These are phyloP conservation scores for Pogostemon cablin DNA, from an alignment of 257 asterid species.

Conservation along the genomic window DNA sequence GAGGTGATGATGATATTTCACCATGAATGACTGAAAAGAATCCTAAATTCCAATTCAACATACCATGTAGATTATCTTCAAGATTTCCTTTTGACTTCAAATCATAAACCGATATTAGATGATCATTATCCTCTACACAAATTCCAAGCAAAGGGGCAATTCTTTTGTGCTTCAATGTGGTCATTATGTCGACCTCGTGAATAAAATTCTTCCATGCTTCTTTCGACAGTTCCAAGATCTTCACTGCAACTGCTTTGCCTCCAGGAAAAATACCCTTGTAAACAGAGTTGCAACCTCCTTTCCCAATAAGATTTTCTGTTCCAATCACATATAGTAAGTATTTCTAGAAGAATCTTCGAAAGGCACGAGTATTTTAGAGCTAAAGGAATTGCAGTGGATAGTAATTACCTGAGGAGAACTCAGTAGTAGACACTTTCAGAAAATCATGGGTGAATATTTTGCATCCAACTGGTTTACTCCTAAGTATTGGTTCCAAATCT, in stretches of 20 bases:
- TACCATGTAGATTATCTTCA: conserved; percentile 81
- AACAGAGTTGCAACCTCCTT: conserved; percentile 82
- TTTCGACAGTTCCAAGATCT: conserved; percentile 61
- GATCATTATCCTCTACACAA: conserved; percentile 51
- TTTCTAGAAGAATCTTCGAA: background rate
- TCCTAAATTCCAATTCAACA: conserved; percentile 23
- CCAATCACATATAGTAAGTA: conserved; percentile 13
- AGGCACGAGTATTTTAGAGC: background rate
- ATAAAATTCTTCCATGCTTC: conserved; percentile 65
- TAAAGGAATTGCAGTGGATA: background rate
- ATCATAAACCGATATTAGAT: conserved; percentile 72
- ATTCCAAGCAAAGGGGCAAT: conserved; percentile 73
- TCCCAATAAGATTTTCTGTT: conserved; percentile 74
- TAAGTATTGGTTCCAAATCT: conserved; percentile 57
- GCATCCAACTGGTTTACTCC: conserved; percentile 50
- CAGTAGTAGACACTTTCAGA: conserved; percentile 57
- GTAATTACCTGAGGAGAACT: conserved; percentile 64
- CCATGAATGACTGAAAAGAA: background rate
- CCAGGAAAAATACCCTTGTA: conserved; percentile 76
- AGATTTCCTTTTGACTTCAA: conserved; percentile 70
- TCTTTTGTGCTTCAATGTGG: conserved; percentile 68
- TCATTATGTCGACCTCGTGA: conserved; percentile 78
- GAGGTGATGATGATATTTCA: conserved; percentile 14
- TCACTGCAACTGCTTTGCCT: conserved; percentile 75
- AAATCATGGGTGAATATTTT: conserved; percentile 58